A percentile compares a stretch with the other conserved stretches of the same genome.
Evolutionary conservation across 192 early-diverging fungal species (phyloP).

Genomic region (Umbelopsis isabellina): DNA sequence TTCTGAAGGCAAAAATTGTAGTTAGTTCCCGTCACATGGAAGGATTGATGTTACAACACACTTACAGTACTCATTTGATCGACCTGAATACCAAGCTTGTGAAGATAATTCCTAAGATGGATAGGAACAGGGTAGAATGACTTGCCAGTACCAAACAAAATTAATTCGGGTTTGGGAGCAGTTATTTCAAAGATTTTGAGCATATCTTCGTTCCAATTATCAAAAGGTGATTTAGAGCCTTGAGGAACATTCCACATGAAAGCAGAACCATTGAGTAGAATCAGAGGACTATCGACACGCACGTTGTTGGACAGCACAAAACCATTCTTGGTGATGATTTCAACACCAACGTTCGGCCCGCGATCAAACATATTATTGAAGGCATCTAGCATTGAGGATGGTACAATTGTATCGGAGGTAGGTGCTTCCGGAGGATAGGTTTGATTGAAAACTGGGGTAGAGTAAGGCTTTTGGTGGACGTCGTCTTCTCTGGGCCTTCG

Average conservation of each 20-base stretch:
- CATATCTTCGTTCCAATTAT: conserved; percentile 49
- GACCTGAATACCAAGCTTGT: conserved; percentile 57
- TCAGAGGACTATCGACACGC: conserved; percentile 48
- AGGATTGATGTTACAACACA: neutral
- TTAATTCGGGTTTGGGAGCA: conserved; percentile 58
- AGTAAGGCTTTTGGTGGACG: conserved; percentile 19
- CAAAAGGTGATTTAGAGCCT: conserved; percentile 20
- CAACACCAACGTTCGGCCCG: conserved; percentile 45
- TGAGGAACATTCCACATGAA: conserved; percentile 62
- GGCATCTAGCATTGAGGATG: conserved; percentile 10
- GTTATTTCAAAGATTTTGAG: conserved; percentile 60
- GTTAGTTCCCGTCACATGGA: neutral
- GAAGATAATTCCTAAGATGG: conserved; percentile 48
- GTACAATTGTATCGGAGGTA: conserved; percentile 28
- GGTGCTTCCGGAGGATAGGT: conserved; percentile 22
- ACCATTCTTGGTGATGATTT: conserved; percentile 53
- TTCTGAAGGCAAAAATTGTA: conserved; percentile 40
- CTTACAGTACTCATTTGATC: conserved; percentile 64
- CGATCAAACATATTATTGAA: conserved; percentile 64
- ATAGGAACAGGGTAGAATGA: conserved; percentile 54
- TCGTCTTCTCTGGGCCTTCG: conserved; percentile 18
- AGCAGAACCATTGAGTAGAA: conserved; percentile 54
- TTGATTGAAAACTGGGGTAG: conserved; percentile 26
- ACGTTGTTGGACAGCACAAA: conserved; percentile 56
- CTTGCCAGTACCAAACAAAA: conserved; percentile 62